These are phyloP conservation scores for Tolypocladium inflatum DNA, from an alignment of 2,329 filamentous ascomycete species.

Conservation along the genomic window DNA sequence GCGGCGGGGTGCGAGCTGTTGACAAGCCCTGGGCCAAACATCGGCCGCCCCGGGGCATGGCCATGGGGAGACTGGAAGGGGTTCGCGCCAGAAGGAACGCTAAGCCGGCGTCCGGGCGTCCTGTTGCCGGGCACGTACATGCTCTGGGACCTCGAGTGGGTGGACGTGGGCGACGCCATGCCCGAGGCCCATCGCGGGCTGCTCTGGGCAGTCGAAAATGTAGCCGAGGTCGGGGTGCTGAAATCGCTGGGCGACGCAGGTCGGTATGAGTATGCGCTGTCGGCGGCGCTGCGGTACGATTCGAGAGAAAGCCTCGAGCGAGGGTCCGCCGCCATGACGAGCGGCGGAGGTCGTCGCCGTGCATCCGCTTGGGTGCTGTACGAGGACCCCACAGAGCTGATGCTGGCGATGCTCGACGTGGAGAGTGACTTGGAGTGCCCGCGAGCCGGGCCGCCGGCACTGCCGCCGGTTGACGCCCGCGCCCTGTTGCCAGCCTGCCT, in stretches of 20 bases:
- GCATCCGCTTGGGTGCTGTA: constrained; percentile 57
- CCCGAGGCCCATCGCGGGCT: constrained; percentile 66
- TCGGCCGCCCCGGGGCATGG: constrained; percentile 44
- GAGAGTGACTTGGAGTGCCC: constrained; percentile 83
- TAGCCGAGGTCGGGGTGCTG: constrained; percentile 75
- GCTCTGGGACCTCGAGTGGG: constrained; percentile 59
- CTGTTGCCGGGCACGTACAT: constrained; percentile 58
- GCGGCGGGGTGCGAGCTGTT: constrained; percentile 45
- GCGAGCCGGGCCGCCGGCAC: constrained; percentile 58
- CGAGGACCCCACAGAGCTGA: constrained; percentile 55
- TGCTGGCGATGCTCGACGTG: constrained; percentile 75
- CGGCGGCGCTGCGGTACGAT: constrained; percentile 54
- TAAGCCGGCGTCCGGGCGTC: constrained; percentile 65
- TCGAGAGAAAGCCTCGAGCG: constrained; percentile 60
- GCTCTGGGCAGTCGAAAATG: constrained; percentile 66
- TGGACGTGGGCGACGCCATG: constrained; percentile 63
- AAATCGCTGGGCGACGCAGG: constrained; percentile 63
- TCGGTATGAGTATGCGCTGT: constrained; percentile 53
- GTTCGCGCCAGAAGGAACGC: constrained; percentile 67
- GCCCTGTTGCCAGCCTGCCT: constrained; percentile 64
- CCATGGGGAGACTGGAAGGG: constrained; percentile 62
- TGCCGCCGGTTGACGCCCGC: constrained; percentile 68
- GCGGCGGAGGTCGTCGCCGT: constrained; percentile 65
- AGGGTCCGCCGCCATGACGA: constrained; percentile 72
- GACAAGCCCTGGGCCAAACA: constrained; percentile 41